phyloP scores from a whole-genome alignment of 192 early-diverging fungal genomes.

The Backusella mclennaniae region DNA sequence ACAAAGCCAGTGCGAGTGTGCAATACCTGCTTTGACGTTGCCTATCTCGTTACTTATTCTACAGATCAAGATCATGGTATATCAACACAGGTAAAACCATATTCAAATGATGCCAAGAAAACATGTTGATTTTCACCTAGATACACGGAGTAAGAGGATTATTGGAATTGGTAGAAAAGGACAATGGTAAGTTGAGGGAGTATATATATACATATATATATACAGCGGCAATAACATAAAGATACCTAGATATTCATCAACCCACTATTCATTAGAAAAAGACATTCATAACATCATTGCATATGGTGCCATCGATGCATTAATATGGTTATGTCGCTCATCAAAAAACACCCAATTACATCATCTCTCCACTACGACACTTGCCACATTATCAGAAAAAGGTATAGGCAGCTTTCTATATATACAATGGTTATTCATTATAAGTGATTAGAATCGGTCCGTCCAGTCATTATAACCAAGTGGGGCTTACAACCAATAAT shows the following conservation, averaged over 20 bases:
- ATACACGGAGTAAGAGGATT: slow-evolving; percentile 49
- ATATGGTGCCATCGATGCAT: slow-evolving; percentile 56
- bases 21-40: slow-evolving; percentile 54
- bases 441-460: slow-evolving; percentile 41
- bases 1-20: slow-evolving; percentile 54
- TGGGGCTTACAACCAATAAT: slow-evolving; percentile 45
- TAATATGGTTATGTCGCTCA: slow-evolving; percentile 47
- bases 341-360: slow-evolving; percentile 43
- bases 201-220: neutral
- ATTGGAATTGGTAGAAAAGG: slow-evolving; percentile 47
- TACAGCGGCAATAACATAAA: neutral
- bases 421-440: neutral
- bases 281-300: slow-evolving; percentile 42
- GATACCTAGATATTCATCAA: neutral
- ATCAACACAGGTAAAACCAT: slow-evolving; percentile 45
- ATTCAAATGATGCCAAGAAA: neutral
- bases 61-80: slow-evolving; percentile 52
- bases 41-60: slow-evolving; percentile 54
- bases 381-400: slow-evolving; percentile 50
- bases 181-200: slow-evolving; percentile 42
- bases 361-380: slow-evolving; percentile 41
- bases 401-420: slow-evolving; percentile 19
- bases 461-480: slow-evolving; percentile 49
- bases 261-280: slow-evolving; percentile 31
- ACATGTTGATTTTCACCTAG: slow-evolving; percentile 1